These are phyloP conservation scores for Mariannaea elegans DNA, from an alignment of 2,329 filamentous ascomycete genomes.

Conservation along the genomic window DNA sequence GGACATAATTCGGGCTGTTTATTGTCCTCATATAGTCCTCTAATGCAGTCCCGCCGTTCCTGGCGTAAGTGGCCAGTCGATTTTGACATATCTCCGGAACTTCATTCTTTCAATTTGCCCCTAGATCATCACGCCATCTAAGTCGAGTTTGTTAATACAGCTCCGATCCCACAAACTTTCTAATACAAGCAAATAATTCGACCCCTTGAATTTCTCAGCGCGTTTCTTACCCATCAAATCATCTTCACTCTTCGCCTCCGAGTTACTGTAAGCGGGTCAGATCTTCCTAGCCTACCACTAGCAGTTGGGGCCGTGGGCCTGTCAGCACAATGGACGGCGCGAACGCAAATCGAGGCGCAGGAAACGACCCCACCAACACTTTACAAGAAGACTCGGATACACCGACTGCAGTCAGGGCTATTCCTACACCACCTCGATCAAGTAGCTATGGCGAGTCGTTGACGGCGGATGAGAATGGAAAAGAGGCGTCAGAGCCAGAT, in stretches of 20 bases:
- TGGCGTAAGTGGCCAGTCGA: neutral
- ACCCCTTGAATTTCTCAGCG: neutral
- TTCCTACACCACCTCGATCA: constrained; percentile 7
- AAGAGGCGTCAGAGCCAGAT: constrained; percentile 4
- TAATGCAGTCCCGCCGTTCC: neutral
- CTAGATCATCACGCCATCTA: constrained; percentile 4
- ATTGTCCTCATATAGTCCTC: constrained; percentile 18
- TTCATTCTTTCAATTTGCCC: neutral
- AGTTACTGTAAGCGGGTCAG: neutral
- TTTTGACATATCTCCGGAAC: neutral
- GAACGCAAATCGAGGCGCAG: neutral
- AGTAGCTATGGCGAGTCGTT: neutral
- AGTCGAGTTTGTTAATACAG: neutral
- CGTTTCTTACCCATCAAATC: neutral
- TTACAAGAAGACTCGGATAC: constrained; percentile 8
- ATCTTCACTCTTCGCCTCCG: neutral
- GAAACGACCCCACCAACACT: constrained; percentile 1
- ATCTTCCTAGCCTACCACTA: neutral
- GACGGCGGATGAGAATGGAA: constrained; percentile 7
- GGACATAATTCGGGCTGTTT: neutral
- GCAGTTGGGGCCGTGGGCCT: neutral
- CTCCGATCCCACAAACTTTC: neutral
- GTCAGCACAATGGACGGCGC: constrained; percentile 2
- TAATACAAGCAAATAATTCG: neutral
- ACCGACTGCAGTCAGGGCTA: constrained; percentile 2